Evolutionary conservation across 441 rosid genomes (phyloP).

Genomic region (Eutrema salsugineum): DNA sequence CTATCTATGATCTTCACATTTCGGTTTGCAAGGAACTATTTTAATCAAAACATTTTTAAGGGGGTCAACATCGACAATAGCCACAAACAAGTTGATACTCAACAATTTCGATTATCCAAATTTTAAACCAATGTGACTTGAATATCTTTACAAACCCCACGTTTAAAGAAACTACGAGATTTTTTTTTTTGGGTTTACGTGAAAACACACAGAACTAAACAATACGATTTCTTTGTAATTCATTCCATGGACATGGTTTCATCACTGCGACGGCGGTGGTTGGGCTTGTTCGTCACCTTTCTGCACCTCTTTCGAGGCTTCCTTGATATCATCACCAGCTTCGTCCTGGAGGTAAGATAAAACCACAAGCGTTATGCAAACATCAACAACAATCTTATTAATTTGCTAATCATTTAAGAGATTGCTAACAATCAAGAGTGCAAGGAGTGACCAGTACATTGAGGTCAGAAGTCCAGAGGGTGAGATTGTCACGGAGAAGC

Average conservation of each 20-base stretch:
- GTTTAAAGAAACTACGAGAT: background rate
- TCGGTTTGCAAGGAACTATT: too few species aligned
- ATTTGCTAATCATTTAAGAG: background rate
- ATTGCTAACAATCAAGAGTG: background rate
- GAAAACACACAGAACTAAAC: constrained; percentile 32
- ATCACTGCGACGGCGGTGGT: constrained; percentile 34
- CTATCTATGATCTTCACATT: too few species aligned
- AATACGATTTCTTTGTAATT: constrained; percentile 24
- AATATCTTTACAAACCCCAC: constrained; percentile 17
- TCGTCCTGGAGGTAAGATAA: constrained; percentile 55
- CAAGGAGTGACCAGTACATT: constrained; percentile 36
- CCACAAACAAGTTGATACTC: too few species aligned
- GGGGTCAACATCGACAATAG: too few species aligned
- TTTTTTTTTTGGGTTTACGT: background rate
- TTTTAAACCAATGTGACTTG: too few species aligned
- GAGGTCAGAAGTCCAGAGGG: constrained; percentile 95
- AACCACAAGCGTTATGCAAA: background rate
- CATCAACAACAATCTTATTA: background rate
- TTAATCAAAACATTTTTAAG: too few species aligned
- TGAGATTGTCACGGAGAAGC: constrained; percentile 91
- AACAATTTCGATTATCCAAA: too few species aligned
- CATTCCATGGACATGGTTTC: constrained; percentile 16
- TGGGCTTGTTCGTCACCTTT: constrained; percentile 6
- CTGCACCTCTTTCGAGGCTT: constrained; percentile 64
- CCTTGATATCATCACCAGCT: constrained; percentile 86